Evolutionary conservation across 2,329 filamentous ascomycete genomes (phyloP).

Genomic region (Cordyceps farinosa): DNA sequence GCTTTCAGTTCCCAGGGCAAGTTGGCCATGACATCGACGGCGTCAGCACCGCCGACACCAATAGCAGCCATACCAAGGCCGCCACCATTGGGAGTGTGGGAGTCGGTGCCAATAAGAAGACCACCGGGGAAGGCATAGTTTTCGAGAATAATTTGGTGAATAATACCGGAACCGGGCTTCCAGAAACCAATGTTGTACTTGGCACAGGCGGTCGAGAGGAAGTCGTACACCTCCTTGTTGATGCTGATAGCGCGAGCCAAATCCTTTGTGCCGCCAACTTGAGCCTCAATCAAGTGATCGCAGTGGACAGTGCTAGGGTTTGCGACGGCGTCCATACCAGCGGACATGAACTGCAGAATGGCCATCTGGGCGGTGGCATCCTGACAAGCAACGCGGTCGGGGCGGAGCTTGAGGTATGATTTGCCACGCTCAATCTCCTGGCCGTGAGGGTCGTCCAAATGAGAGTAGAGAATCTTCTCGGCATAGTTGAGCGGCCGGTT

Average conservation of each 20-base stretch:
- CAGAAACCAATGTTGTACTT: conserved; percentile 99
- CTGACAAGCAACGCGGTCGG: conserved; percentile 97
- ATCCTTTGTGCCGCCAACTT: conserved; percentile 91
- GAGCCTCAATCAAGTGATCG: conserved; percentile 98
- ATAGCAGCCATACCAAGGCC: conserved; percentile 94
- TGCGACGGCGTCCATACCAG: conserved; percentile 90
- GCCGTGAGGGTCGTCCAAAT: conserved; percentile 92
- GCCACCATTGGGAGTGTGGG: conserved; percentile 95
- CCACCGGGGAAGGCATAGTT: conserved; percentile 99
- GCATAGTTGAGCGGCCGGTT: conserved; percentile 92
- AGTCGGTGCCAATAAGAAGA: conserved; percentile 96
- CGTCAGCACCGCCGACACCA: conserved; percentile 96
- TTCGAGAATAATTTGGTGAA: conserved; percentile 97
- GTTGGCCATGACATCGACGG: conserved; percentile 96
- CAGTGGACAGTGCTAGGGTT: conserved; percentile 97
- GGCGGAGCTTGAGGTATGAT: conserved; percentile 94
- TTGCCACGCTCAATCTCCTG: conserved; percentile 95
- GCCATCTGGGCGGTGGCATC: conserved; percentile 99
- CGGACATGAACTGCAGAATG: conserved; percentile 99
- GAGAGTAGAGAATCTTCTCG: conserved; percentile 99
- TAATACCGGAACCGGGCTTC: conserved; percentile 97
- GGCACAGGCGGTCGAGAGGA: conserved; percentile 86
- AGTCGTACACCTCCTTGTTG: conserved; percentile 99
- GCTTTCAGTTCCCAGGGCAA: conserved; percentile 98
- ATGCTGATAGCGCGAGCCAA: conserved; percentile 83